phyloP scores from a whole-genome alignment of 768 basidiomycete species.

The Podaxis sp. region DNA sequence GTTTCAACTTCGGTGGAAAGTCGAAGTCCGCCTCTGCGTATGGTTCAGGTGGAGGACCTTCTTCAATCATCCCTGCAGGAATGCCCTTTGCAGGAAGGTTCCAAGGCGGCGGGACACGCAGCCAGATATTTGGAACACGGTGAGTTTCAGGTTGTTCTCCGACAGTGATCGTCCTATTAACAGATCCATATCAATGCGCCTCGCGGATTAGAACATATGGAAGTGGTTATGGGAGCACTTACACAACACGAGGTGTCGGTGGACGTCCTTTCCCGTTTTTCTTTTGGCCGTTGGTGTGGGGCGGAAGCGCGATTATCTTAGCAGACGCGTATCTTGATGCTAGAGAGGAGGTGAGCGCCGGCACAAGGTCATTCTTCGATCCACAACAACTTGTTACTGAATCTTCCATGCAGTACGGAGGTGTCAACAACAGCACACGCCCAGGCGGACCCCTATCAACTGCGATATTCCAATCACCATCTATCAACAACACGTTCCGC shows the following conservation, averaged over 20 bases:
- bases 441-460: slow-evolving; percentile 43
- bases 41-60: slow-evolving; percentile 23
- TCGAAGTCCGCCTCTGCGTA: slow-evolving; percentile 9
- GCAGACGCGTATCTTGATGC: background rate
- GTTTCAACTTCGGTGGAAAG: background rate
- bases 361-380: background rate
- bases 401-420: slow-evolving; percentile 38
- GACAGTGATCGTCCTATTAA: background rate
- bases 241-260: slow-evolving; percentile 36
- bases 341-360: background rate
- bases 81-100: slow-evolving; percentile 43
- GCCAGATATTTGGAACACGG: slow-evolving; percentile 42
- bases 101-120: slow-evolving; percentile 49
- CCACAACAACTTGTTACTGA: background rate
- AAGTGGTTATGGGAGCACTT: slow-evolving; percentile 52
- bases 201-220: slow-evolving; percentile 44
- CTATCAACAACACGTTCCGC: slow-evolving; percentile 37
- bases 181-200: slow-evolving; percentile 6
- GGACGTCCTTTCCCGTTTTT: slow-evolving; percentile 57
- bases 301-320: slow-evolving; percentile 20
- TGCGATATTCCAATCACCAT: slow-evolving; percentile 40
- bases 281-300: slow-evolving; percentile 63
- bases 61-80: slow-evolving; percentile 37
- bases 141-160: slow-evolving; percentile 22
- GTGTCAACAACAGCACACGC: slow-evolving; percentile 39